A percentile compares a stretch with the other conserved stretches of the same genome.
Conservation (phyloP, 192 early-diverging fungal genomes). For the Linderina pennispora region DNA sequence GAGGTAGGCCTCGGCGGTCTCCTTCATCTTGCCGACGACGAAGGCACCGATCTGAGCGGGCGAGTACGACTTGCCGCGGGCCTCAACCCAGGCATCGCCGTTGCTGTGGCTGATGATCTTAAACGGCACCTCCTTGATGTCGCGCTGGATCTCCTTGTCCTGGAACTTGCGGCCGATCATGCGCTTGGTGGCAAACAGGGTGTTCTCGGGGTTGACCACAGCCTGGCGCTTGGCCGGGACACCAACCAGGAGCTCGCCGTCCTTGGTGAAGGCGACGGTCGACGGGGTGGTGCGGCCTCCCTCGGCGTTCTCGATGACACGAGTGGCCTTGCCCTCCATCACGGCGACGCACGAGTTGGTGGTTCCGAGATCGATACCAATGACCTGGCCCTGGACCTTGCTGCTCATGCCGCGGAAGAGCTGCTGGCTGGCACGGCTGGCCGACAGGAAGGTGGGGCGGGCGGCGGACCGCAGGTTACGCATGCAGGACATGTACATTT, state of each 20-base stretch:
- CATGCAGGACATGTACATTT: conserved; percentile 49
- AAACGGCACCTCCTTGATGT: conserved; percentile 87
- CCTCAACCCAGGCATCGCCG: conserved; percentile 98
- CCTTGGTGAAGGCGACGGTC: conserved; percentile 92
- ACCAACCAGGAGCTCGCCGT: conserved; percentile 94
- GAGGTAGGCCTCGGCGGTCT: conserved; percentile 79
- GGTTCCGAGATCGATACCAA: conserved; percentile 99
- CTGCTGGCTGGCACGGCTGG: conserved; percentile 3
- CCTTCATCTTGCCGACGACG: conserved; percentile 99
- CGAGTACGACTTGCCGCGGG: conserved; percentile 90
- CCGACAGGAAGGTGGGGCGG: conserved; percentile 23
- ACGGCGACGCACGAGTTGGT: conserved; percentile 99
- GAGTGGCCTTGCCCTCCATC: conserved; percentile 97
- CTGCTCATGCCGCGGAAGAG: conserved; percentile 45
- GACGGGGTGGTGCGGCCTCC: conserved; percentile 97
- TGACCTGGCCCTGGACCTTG: conserved; percentile 75
- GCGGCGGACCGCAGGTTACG: conserved; percentile 38
- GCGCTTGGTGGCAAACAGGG: conserved; percentile 95
- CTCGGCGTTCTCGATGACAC: conserved; percentile 97
- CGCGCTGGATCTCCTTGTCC: conserved; percentile 82
- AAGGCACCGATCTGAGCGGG: conserved; percentile 96
- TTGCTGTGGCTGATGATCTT: conserved; percentile 93
- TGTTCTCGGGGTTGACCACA: conserved; percentile 98
- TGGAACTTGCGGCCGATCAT: conserved; percentile 92
- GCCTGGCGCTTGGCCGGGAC: conserved; percentile 97